Evolutionary conservation across 2,329 filamentous ascomycete genomes (phyloP).

Genomic region (Epichloe gansuensis): DNA sequence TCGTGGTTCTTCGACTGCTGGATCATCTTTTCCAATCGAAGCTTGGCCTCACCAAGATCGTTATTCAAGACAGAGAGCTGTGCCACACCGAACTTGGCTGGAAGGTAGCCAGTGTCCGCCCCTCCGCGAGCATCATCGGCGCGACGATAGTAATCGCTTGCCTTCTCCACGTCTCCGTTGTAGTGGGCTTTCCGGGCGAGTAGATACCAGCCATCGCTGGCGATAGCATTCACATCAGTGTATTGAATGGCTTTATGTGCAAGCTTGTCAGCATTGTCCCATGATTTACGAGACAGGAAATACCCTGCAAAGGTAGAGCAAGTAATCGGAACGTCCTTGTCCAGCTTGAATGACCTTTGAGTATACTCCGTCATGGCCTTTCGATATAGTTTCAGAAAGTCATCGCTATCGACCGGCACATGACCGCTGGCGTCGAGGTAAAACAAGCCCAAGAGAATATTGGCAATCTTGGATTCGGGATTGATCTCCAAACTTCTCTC

Average conservation of each 20-base stretch:
- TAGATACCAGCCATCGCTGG: slow-evolving; percentile 95
- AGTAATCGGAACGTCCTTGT: slow-evolving; percentile 81
- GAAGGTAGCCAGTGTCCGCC: slow-evolving; percentile 79
- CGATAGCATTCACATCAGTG: slow-evolving; percentile 91
- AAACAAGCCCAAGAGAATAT: slow-evolving; percentile 80
- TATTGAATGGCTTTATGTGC: slow-evolving; percentile 89
- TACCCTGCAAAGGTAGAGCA: slow-evolving; percentile 85
- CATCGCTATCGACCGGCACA: slow-evolving; percentile 69
- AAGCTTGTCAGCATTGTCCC: slow-evolving; percentile 71
- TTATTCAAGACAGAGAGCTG: slow-evolving; percentile 77
- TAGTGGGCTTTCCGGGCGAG: slow-evolving; percentile 87
- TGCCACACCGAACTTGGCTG: slow-evolving; percentile 87
- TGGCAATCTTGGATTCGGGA: slow-evolving; percentile 76
- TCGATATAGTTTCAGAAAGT: slow-evolving; percentile 77
- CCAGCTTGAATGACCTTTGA: slow-evolving; percentile 84
- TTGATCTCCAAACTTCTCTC: slow-evolving; percentile 71
- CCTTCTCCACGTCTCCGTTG: slow-evolving; percentile 59
- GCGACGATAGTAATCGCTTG: slow-evolving; percentile 75
- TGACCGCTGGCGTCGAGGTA: slow-evolving; percentile 79
- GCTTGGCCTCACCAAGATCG: slow-evolving; percentile 84
- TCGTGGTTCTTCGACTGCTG: slow-evolving; percentile 75
- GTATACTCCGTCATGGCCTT: slow-evolving; percentile 92
- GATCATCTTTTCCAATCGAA: slow-evolving; percentile 86
- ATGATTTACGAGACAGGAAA: slow-evolving; percentile 72
- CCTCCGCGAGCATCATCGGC: slow-evolving; percentile 88